Percentiles rank a stretch among this genome's conserved stretches.
Conservation (phyloP, 805 yeast species). For the Nakazawaea ambrosiae region DNA sequence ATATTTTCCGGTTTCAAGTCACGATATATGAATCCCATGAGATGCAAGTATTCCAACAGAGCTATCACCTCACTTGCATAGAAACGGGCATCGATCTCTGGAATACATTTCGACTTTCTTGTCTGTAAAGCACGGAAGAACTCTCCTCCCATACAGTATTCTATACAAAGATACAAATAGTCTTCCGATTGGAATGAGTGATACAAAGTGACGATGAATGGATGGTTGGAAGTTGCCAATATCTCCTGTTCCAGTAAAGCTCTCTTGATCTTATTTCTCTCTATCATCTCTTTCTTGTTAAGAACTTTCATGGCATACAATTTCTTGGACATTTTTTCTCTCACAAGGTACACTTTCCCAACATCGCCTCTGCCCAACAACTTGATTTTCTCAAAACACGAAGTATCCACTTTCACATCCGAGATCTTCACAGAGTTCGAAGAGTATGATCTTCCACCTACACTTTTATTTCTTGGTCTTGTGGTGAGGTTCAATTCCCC, state of each 20-base stretch:
- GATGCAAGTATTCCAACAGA: constrained; percentile 88
- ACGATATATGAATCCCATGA: constrained; percentile 95
- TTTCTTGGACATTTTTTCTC: constrained; percentile 67
- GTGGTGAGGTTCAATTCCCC: constrained; percentile 25
- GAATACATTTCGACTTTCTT: constrained; percentile 74
- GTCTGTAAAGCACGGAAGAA: constrained; percentile 95
- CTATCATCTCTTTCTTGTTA: constrained; percentile 88
- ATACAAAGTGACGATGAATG: constrained; percentile 91
- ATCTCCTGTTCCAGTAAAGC: constrained; percentile 97
- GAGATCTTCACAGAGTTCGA: constrained; percentile 66
- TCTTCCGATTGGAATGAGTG: constrained; percentile 96
- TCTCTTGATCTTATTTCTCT: constrained; percentile 88
- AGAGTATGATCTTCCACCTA: constrained; percentile 55
- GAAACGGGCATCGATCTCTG: constrained; percentile 84
- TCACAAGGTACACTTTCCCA: constrained; percentile 90
- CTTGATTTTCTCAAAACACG: constrained; percentile 81
- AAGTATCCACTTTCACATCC: constrained; percentile 78
- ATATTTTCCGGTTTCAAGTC: constrained; percentile 97
- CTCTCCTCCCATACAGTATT: constrained; percentile 99
- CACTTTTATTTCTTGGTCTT: constrained; percentile 39
- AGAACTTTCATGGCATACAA: constrained; percentile 91
- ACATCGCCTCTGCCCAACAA: constrained; percentile 97
- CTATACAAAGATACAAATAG: constrained; percentile 90
- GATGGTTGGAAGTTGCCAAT: constrained; percentile 90
- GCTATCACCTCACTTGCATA: constrained; percentile 97